Conservation (phyloP, 192 early-diverging fungal genomes). For the Linnemannia schmuckeri region DNA sequence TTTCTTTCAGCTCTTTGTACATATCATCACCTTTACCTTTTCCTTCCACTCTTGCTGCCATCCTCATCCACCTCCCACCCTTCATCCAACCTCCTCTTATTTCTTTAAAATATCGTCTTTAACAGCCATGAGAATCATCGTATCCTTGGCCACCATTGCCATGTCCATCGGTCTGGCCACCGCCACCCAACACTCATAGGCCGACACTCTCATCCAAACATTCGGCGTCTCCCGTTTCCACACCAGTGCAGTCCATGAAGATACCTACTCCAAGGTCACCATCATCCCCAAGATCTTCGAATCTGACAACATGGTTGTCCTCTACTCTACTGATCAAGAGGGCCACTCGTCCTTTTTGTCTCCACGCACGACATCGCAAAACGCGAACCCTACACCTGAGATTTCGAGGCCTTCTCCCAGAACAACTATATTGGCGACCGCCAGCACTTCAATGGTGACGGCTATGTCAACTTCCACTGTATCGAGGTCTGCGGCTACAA, state of each 20-base stretch:
- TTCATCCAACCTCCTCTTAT: background rate
- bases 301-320: background rate
- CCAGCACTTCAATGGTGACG: slow-evolving; percentile 29
- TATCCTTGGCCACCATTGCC: background rate
- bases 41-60: background rate
- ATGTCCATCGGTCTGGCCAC: slow-evolving; percentile 19
- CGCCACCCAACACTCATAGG: background rate
- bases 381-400: slow-evolving; percentile 13
- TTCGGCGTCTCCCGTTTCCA: slow-evolving; percentile 15
- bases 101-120: too few relatives aligned
- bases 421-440: slow-evolving; percentile 18
- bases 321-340: background rate
- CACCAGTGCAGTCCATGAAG: slow-evolving; percentile 1
- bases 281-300: background rate
- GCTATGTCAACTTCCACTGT: slow-evolving; percentile 21
- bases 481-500: slow-evolving; percentile 7
- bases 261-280: slow-evolving; percentile 7
- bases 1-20: background rate
- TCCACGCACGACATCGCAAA: background rate
- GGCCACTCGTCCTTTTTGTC: background rate
- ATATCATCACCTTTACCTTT: background rate
- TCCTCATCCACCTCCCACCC: background rate
- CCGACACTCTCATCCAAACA: background rate
- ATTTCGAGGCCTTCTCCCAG: slow-evolving; percentile 28
- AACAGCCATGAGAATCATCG: slow-evolving; percentile 16